These are phyloP conservation scores for Trichophyton rubrum DNA, from an alignment of 2,329 filamentous ascomycete genomes.

Conservation along the genomic window DNA sequence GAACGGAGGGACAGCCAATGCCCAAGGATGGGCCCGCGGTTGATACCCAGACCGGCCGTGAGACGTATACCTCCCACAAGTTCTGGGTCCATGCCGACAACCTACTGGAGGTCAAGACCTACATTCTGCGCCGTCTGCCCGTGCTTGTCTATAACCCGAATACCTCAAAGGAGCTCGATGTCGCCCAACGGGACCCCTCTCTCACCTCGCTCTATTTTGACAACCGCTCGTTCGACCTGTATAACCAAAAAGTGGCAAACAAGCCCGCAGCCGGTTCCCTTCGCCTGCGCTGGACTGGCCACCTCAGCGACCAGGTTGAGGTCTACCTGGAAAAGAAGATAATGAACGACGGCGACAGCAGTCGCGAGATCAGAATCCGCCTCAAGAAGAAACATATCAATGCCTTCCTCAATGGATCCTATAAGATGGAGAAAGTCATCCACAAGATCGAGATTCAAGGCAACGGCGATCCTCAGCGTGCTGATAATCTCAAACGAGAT, in stretches of 20 bases:
- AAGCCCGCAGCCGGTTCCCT: slow-evolving; percentile 66
- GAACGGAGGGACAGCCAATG: slow-evolving; percentile 34
- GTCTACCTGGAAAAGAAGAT: slow-evolving; percentile 85
- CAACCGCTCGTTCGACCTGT: slow-evolving; percentile 71
- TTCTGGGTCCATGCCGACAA: slow-evolving; percentile 98
- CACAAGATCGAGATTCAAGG: slow-evolving; percentile 67
- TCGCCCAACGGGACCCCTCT: slow-evolving; percentile 64
- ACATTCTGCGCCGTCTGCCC: slow-evolving; percentile 79
- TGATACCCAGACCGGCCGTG: slow-evolving; percentile 40
- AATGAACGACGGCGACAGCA: slow-evolving; percentile 61
- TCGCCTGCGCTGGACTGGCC: slow-evolving; percentile 82
- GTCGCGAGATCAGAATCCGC: slow-evolving; percentile 64
- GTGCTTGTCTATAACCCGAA: slow-evolving; percentile 88
- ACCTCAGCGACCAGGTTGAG: slow-evolving; percentile 63
- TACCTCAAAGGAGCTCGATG: slow-evolving; percentile 66
- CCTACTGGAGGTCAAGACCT: slow-evolving; percentile 90
- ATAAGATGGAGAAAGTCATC: slow-evolving; percentile 82
- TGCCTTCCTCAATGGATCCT: slow-evolving; percentile 72
- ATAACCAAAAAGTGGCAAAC: slow-evolving; percentile 70
- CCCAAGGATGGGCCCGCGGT: slow-evolving; percentile 36
- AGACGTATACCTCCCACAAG: slow-evolving; percentile 75
- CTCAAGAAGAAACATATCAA: slow-evolving; percentile 94
- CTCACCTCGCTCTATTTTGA: slow-evolving; percentile 97
- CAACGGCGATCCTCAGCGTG: slow-evolving; percentile 52
- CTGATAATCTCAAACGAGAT: slow-evolving; percentile 57